These are phyloP conservation scores for Acidomyces sp. DNA, from an alignment of 495 filamentous ascomycete genomes.

Conservation along the genomic window DNA sequence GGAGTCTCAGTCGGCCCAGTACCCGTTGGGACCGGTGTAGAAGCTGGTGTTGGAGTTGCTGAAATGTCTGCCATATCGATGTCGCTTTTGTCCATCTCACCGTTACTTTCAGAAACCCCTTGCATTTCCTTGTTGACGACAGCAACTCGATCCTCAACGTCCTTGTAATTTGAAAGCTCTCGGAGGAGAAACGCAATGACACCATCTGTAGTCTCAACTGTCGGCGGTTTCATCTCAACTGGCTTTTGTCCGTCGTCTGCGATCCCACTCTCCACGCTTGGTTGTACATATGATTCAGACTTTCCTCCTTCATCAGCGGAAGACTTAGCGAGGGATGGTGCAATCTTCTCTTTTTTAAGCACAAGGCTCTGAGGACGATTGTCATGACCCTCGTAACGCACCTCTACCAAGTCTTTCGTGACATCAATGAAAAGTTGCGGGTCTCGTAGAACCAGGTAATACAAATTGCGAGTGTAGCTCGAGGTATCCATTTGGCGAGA, in stretches of 20 bases:
- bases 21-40: constrained; percentile 24
- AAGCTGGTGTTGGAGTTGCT: constrained; percentile 30
- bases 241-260: constrained; percentile 43
- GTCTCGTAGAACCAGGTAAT: constrained; percentile 68
- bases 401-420: constrained; percentile 71
- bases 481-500: constrained; percentile 53
- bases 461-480: constrained; percentile 60
- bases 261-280: constrained; percentile 12
- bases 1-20: constrained; percentile 25
- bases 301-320: background rate
- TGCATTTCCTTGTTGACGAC: constrained; percentile 32
- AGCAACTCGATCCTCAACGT: constrained; percentile 71
- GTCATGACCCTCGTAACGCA: constrained; percentile 45
- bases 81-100: constrained; percentile 38
- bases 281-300: constrained; percentile 23
- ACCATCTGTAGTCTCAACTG: constrained; percentile 86
- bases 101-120: constrained; percentile 24
- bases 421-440: constrained; percentile 84
- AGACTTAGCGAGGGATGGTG: constrained; percentile 19
- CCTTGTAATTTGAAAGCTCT: constrained; percentile 80
- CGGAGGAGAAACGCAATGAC: constrained; percentile 94
- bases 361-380: constrained; percentile 47
- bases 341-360: constrained; percentile 42
- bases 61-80: constrained; percentile 34
- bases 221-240: constrained; percentile 62